Evolutionary conservation across 2,329 filamentous ascomycete species (phyloP), one percentile per base, ranked within the genome.

Genomic region (Diplodia intermedia): DNA sequence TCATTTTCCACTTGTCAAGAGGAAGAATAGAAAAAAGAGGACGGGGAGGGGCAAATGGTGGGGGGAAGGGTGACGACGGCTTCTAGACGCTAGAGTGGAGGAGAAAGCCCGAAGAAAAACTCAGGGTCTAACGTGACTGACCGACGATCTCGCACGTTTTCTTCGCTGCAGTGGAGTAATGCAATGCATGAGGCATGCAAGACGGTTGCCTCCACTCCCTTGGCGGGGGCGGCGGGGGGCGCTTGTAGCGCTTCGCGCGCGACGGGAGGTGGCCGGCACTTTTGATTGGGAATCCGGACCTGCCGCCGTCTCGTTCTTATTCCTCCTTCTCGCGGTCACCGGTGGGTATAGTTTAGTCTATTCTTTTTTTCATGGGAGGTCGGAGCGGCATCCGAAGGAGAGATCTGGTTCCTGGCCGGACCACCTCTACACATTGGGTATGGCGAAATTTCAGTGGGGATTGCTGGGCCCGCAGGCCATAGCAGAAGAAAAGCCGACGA

Each of bases 81-180:
- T 36, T 36, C 33, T 20, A n/a, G 43, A n/a, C 43, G 43, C 18
- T 20, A n/a, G 18, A n/a, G 9, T n/a, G 40, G n/a, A n/a, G 43
- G 18, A 47, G 8, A 7, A 20, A 47, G n/a, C 2, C 7, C 43
- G 7, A n/a, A 9, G 18, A 18, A 47, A 47, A 20, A 47, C 1
- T 47, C 43, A 47, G 43, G 43, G 43, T 47, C 43, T 20, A 47
- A 47, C 43, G 43, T 47, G 43, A 47, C 43, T 47, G 18, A n/a
- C 43, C 43, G 43, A 47, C 43, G 43, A 47, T 47, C 43, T n/a
- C 4, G 9, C 43, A 9, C 43, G 43, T 47, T 47, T 47, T 47
- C 43, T 47, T 47, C 43, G 43, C 43, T 47, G 43, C 18, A 47
- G 43, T 47, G 43, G 43, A n/a, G 43, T 20, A 47, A 11, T n/a